Evolutionary conservation across 2,329 filamentous ascomycete species (phyloP), one percentile per base, ranked within the genome.

Genomic region (Aspergillus fischeri): DNA sequence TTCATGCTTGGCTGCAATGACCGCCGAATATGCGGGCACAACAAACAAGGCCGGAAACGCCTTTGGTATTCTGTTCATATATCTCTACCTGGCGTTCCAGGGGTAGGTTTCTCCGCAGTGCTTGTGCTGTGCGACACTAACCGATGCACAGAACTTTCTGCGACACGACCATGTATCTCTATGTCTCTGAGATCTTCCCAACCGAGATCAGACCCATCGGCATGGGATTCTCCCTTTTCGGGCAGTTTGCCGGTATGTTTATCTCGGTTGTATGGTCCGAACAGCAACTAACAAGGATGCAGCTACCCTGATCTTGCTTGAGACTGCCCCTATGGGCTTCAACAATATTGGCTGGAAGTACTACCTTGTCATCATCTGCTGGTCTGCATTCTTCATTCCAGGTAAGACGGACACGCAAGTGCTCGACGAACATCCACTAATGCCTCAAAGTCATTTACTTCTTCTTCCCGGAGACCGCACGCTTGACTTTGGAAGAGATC

Each of bases 171-270:
- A 77, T 79, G 66, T 80, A 79, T 56, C 68, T 78, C 24, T 79
- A 78, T 54, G 70, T 77, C 29, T 71, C 72, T 2, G 77, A 79
- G 65, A 80, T 79, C 20, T 79, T 77, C 65, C 78, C 78, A 0
- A 81, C 78, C 0, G 77, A 81, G 53, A 79, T 82, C 28, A 74
- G 80, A 2, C 75, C 79, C 0, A 82, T 81, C 32, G 80, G 80
- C 8, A 81, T 81, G 72, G 80, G 78, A 0, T 80, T 81, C 65
- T 80, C 77, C 0, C 60, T 82, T 1, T 81, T 82, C 53, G 80
- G 79, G 3, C 78, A 80, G 57, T 80, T 80, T 58, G 75, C 77
- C 2, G 65, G 71, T 71, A 54, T 60, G 67, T 62, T 29, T 2
- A 11, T 3, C 1, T 11, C 3, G 5, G 10, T 48, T 17, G 21